Evolutionary conservation across 2,329 filamentous ascomycete genomes (phyloP).

Genomic region (Apiospora kogelbergensis): DNA sequence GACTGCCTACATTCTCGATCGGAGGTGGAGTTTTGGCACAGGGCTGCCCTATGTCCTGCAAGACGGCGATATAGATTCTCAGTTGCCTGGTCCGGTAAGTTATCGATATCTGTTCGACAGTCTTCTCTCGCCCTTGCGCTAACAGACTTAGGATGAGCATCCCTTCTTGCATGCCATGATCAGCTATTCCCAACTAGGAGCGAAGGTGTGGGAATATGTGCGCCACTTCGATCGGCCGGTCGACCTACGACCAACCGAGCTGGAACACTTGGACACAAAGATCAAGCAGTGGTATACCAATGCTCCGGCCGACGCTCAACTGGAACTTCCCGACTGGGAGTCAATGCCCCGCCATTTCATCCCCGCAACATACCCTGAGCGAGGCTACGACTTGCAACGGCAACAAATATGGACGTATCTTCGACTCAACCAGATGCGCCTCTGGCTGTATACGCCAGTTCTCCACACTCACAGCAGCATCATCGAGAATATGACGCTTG

Average conservation of each 20-base stretch:
- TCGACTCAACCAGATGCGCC: conserved; percentile 86
- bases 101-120: neutral
- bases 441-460: conserved; percentile 83
- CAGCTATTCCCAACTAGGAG: conserved; percentile 76
- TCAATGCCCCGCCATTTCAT: conserved; percentile 29
- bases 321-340: conserved; percentile 61
- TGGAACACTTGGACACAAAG: conserved; percentile 79
- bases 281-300: conserved; percentile 84
- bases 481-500: conserved; percentile 70
- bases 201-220: conserved; percentile 83
- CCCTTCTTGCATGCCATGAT: conserved; percentile 85
- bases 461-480: conserved; percentile 84
- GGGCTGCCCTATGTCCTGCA: conserved; percentile 84
- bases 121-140: conserved; percentile 13
- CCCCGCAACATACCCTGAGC: conserved; percentile 40
- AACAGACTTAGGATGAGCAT: conserved; percentile 41
- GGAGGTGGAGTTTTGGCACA: conserved; percentile 87
- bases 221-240: conserved; percentile 66
- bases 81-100: conserved; percentile 75
- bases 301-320: conserved; percentile 57
- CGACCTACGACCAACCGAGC: conserved; percentile 70
- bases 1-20: conserved; percentile 82
- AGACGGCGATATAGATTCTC: conserved; percentile 81
- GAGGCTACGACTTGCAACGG: conserved; percentile 66
- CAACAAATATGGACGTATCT: conserved; percentile 83